Evolutionary conservation across 202 grass and related monocot species (phyloP).

Genomic region (Elaeis oleifera): DNA sequence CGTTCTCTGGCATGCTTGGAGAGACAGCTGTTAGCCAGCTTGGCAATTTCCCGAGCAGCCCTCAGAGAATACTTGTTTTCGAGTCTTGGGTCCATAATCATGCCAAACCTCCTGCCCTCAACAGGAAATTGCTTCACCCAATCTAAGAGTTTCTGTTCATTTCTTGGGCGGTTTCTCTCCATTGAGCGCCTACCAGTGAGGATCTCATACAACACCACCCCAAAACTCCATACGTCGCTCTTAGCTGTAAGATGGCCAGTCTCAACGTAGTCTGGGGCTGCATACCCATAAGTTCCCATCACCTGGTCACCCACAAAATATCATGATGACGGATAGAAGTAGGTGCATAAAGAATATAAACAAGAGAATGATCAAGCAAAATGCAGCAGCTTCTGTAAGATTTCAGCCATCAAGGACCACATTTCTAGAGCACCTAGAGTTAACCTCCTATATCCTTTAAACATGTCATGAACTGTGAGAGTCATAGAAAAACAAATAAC

Average conservation of each 20-base stretch:
- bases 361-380: no score
- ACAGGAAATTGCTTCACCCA: conserved; percentile 41
- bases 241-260: conserved; percentile 46
- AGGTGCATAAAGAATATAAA: no score
- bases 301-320: conserved; percentile 25
- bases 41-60: conserved; percentile 29
- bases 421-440: no score
- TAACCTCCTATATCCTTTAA: no score
- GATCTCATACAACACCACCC: conserved; percentile 52
- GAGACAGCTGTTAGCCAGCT: conserved; percentile 33
- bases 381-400: no score
- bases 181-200: conserved; percentile 34
- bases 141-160: conserved; percentile 48
- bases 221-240: conserved; percentile 56
- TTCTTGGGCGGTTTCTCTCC: conserved; percentile 28
- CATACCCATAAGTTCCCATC: conserved; percentile 52
- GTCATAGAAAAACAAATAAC: no score
- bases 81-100: conserved; percentile 43
- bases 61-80: conserved; percentile 32
- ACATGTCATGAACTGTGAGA: no score
- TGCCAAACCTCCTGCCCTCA: conserved; percentile 17
- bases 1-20: conserved; percentile 31
- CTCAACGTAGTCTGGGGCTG: conserved; percentile 46
- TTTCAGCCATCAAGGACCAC: no score
- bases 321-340: no score